Evolutionary conservation across 106 monocot species (phyloP), one percentile per base, ranked within the genome.

Genomic region (Dioscorea dumetorum): DNA sequence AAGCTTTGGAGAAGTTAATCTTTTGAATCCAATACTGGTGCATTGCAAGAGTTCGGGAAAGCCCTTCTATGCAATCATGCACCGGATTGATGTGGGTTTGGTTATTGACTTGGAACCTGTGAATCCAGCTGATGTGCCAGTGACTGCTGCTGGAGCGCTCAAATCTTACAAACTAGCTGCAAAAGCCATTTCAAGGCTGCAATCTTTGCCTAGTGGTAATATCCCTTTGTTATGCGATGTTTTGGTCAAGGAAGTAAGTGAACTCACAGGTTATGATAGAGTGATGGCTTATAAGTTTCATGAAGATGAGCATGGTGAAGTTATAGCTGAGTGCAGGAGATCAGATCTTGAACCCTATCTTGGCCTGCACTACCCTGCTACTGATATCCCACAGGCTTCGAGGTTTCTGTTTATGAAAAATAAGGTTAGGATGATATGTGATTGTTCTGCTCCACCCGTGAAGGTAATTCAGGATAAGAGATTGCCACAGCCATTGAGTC

Each of bases 211-310:
- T 18, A 87, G 86, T 49, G 86, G 91, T 54, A 89, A 85, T 48
- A 82, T 97, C 12, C 78, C 84, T 6, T 72, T 87, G 16, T 60
- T 97, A 31, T 92, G 91, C 59, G 91, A 97, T 73, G 86, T 85
- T 62, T 64, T 97, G 33, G 95, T 88, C 56, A 69, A 70, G 49
- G 89, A 89, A 56, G 77, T 88, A 12, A 75, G 83, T 5, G 91
- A 92, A 5, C 91, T 95, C 15, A 95, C 81, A 0, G 91, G 91
- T 5, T 95, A 91, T 50, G 91, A 88, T 59, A 65, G 95, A 65
- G 91, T 91, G 48, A 95, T 95, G 95, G 88, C 84, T 2, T 95
- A 91, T 58, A 95, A 86, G 70, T 95, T 95, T 58, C 95, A 95
- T 60, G 88, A 91, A 28, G 95, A 95, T 68, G 91, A 91, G 73